Conservation (phyloP, 192 early-diverging fungal genomes). For the Geranomyces michiganensis region DNA sequence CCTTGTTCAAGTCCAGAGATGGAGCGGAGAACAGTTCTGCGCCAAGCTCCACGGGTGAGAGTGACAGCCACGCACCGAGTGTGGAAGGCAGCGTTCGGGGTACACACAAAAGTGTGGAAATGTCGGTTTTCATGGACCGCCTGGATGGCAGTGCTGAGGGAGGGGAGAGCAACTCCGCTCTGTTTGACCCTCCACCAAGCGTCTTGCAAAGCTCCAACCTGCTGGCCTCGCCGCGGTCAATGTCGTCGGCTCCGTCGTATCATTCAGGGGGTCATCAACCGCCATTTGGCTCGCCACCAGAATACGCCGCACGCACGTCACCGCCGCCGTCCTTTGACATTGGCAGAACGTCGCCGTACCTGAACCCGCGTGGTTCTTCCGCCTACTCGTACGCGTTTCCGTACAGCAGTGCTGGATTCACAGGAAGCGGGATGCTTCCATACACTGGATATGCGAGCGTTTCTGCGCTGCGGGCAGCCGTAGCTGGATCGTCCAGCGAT, state of each 20-base stretch:
- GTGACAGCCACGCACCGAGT: neutral
- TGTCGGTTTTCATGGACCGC: neutral
- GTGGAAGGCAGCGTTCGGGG: constrained; percentile 3
- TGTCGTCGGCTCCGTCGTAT: constrained; percentile 31
- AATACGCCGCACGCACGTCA: constrained; percentile 10
- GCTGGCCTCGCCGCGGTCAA: constrained; percentile 19
- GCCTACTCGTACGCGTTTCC: constrained; percentile 21
- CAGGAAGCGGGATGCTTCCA: neutral
- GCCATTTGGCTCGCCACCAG: constrained; percentile 24
- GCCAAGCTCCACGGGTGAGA: neutral
- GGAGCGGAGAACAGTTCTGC: neutral
- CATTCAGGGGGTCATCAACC: neutral
- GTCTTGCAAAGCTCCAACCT: neutral
- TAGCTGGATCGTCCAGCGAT: neutral
- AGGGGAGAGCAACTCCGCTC: neutral
- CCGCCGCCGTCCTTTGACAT: constrained; percentile 5
- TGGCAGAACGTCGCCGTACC: neutral
- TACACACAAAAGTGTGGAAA: neutral
- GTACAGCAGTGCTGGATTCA: neutral
- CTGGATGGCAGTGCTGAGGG: neutral
- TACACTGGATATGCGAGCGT: constrained; percentile 2
- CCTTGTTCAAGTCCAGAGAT: constrained; percentile 16
- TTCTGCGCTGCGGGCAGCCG: neutral
- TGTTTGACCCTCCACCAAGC: neutral
- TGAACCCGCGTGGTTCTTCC: neutral